Percentiles rank a stretch among this genome's conserved stretches.
These are phyloP conservation scores for Atkinsonella hypoxylon DNA, from an alignment of 2,329 filamentous ascomycete genomes.

Conservation along the genomic window DNA sequence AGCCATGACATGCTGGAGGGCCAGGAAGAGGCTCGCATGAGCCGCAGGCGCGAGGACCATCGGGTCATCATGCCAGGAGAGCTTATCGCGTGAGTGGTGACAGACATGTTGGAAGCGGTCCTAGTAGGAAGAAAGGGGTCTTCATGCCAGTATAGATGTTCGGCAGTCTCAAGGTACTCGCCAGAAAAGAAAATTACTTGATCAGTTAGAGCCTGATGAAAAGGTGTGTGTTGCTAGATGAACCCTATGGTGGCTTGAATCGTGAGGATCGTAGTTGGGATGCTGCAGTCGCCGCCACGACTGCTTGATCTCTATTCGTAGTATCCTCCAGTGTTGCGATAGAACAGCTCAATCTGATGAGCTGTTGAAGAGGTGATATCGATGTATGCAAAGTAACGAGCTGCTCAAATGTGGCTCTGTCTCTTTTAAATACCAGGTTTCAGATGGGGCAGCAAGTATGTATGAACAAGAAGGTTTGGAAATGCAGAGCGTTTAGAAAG, in stretches of 20 bases:
- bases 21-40: constrained; percentile 2
- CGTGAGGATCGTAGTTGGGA: constrained; percentile 4
- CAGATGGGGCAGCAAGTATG: not conserved
- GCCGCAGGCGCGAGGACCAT: constrained; percentile 1
- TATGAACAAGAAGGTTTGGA: not conserved
- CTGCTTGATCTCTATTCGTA: constrained; percentile 6
- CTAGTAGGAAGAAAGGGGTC: not conserved
- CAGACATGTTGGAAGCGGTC: constrained; percentile 3
- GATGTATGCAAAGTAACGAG: not conserved
- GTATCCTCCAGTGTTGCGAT: constrained; percentile 11
- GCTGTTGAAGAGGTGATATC: not conserved
- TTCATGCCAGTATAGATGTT: constrained; percentile 7
- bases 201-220: not conserved
- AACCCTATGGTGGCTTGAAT: constrained; percentile 9
- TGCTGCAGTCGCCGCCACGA: constrained; percentile 9
- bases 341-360: constrained; percentile 8
- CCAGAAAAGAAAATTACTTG: not conserved
- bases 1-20: constrained; percentile 6
- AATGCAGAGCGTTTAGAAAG: not conserved
- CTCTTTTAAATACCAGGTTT: too few species aligned
- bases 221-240: not conserved
- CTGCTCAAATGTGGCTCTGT: too few species aligned
- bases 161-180: not conserved
- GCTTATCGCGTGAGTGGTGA: not conserved
- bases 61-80: not conserved